Conservation (phyloP, 2,329 filamentous ascomycete species). For the Calonectria fujianensis region DNA sequence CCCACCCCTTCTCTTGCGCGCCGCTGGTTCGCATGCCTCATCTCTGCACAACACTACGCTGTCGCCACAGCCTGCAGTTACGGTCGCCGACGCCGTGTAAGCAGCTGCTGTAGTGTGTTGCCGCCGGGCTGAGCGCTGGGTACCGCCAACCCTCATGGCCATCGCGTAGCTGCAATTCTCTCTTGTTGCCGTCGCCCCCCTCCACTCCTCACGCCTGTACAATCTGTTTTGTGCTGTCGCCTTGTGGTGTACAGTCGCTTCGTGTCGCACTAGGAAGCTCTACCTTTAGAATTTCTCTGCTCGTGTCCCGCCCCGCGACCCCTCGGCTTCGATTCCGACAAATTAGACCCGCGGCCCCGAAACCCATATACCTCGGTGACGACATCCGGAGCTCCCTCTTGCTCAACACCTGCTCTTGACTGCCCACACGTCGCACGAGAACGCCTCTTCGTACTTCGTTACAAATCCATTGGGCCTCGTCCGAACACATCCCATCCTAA, state of each 20-base stretch:
- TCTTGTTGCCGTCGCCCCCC: conserved; percentile 39
- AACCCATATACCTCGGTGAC: conserved; percentile 43
- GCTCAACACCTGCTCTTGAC: conserved; percentile 48
- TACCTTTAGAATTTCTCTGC: conserved; percentile 32
- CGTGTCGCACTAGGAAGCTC: conserved; percentile 43
- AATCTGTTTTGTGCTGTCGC: conserved; percentile 39
- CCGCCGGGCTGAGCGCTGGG: conserved; percentile 47
- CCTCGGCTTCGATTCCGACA: conserved; percentile 39
- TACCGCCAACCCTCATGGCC: conserved; percentile 54
- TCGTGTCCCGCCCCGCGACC: conserved; percentile 36
- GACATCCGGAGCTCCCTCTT: conserved; percentile 48
- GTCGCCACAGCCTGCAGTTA: conserved; percentile 50
- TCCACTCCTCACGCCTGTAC: conserved; percentile 15
- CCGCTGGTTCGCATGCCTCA: conserved; percentile 58
- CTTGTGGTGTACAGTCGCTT: conserved; percentile 33
- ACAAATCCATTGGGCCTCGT: conserved; percentile 53
- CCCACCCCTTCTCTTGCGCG: conserved; percentile 43
- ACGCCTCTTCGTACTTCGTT: conserved; percentile 53
- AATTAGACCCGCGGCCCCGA: conserved; percentile 46
- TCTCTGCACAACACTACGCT: conserved; percentile 59
- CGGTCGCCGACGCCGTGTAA: conserved; percentile 52
- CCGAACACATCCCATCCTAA: conserved; percentile 48
- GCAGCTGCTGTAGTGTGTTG: conserved; percentile 49
- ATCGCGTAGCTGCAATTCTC: conserved; percentile 54
- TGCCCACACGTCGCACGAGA: conserved; percentile 49